These are phyloP conservation scores for Mycena metata DNA, from an alignment of 768 basidiomycete species.

Conservation along the genomic window DNA sequence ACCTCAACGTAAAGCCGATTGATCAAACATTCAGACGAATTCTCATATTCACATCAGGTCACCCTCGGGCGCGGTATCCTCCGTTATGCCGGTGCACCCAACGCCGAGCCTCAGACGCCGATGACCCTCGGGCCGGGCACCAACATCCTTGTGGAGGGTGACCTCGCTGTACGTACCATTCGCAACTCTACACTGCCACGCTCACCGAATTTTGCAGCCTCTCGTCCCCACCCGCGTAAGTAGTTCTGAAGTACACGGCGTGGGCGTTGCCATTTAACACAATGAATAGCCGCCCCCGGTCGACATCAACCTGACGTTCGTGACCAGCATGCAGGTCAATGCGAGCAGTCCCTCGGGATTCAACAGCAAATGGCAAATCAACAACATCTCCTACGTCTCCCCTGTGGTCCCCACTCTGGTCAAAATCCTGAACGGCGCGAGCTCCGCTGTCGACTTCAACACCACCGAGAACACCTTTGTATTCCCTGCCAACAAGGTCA, in stretches of 20 bases:
- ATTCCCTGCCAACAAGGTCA: constrained; percentile 52
- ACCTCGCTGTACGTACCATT: constrained; percentile 19
- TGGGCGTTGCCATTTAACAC: not conserved
- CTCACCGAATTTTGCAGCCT: constrained; percentile 29
- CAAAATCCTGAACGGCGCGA: constrained; percentile 53
- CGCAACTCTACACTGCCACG: too few species aligned
- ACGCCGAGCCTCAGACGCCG: constrained; percentile 48
- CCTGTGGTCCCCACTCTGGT: constrained; percentile 40
- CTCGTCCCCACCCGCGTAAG: constrained; percentile 31
- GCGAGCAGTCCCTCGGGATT: too few species aligned
- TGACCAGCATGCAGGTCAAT: too few species aligned
- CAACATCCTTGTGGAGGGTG: constrained; percentile 11
- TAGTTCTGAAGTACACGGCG: constrained; percentile 13
- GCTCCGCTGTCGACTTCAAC: constrained; percentile 45
- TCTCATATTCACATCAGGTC: not conserved
- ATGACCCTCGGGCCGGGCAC: constrained; percentile 39
- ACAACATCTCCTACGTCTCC: constrained; percentile 45
- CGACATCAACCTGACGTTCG: too few species aligned
- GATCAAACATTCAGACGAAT: too few species aligned
- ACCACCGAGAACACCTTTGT: constrained; percentile 54
- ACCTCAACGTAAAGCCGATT: constrained; percentile 37
- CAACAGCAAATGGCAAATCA: constrained; percentile 43
- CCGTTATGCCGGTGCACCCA: constrained; percentile 52
- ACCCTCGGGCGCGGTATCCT: constrained; percentile 51
- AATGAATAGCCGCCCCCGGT: not conserved